Evolutionary conservation across 2,329 filamentous ascomycete genomes (phyloP).

Genomic region (Phialophora chinensis): DNA sequence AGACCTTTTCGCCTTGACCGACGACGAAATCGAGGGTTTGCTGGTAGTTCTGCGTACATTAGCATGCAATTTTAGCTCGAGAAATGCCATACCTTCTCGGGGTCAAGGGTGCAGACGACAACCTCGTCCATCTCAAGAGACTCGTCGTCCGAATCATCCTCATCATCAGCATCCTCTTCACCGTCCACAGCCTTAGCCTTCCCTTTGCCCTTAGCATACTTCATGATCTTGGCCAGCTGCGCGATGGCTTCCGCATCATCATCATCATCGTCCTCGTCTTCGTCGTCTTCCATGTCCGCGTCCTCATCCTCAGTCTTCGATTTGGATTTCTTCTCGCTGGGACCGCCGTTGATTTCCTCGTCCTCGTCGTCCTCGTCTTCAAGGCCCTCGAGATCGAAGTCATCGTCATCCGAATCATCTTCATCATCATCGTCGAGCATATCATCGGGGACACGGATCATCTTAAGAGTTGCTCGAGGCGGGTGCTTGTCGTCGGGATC

Average conservation of each 20-base stretch:
- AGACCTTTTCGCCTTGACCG: conserved; percentile 84
- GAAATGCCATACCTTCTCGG: conserved; percentile 71
- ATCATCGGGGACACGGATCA: conserved; percentile 74
- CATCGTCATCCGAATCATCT: conserved; percentile 54
- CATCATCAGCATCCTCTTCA: conserved; percentile 61
- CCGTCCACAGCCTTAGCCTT: conserved; percentile 74
- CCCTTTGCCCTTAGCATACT: conserved; percentile 62
- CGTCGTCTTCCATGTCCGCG: conserved; percentile 72
- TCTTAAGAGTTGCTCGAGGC: conserved; percentile 76
- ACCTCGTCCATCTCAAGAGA: conserved; percentile 71
- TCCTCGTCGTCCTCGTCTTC: conserved; percentile 62
- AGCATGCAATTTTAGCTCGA: conserved; percentile 7
- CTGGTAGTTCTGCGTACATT: conserved; percentile 75
- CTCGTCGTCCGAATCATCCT: conserved; percentile 57
- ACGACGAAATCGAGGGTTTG: conserved; percentile 94
- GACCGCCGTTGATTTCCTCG: conserved; percentile 59
- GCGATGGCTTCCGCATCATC: conserved; percentile 57
- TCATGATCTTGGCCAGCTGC: conserved; percentile 62
- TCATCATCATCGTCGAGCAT: conserved; percentile 64
- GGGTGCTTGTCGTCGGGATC: conserved; percentile 66
- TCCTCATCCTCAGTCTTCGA: conserved; percentile 77
- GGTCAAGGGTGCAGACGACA: conserved; percentile 94
- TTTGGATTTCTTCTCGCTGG: conserved; percentile 89
- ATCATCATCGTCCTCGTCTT: conserved; percentile 72
- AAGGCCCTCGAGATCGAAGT: conserved; percentile 46